Evolutionary conservation across 352 stramenopile species (phyloP).

Genomic region (Phytophthora crassamura): DNA sequence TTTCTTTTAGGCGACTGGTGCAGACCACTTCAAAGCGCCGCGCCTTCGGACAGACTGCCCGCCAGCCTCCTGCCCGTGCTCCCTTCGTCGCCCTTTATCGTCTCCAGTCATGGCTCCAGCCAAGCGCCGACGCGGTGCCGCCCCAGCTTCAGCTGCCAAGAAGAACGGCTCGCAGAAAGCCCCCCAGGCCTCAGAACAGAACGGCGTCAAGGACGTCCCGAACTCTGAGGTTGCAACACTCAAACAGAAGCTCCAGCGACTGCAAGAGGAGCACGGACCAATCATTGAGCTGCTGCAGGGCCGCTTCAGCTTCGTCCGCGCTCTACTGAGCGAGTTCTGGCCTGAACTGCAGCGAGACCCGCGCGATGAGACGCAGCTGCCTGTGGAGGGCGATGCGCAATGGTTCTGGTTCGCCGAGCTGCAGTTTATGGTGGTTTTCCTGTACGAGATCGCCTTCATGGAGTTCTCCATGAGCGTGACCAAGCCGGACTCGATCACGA

Average conservation of each 20-base stretch:
- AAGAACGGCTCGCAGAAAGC: slow-evolving; percentile 22
- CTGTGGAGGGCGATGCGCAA: slow-evolving; percentile 55
- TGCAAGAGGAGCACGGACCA: slow-evolving; percentile 36
- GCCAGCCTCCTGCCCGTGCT: background rate
- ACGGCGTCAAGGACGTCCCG: background rate
- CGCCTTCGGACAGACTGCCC: no score
- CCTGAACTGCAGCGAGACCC: slow-evolving; percentile 62
- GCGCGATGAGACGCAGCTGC: slow-evolving; percentile 37
- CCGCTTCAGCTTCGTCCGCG: slow-evolving; percentile 63
- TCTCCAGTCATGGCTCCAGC: slow-evolving; percentile 39
- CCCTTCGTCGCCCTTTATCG: background rate
- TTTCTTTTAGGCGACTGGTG: no score
- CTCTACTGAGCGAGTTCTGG: slow-evolving; percentile 79
- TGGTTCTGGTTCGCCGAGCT: slow-evolving; percentile 90
- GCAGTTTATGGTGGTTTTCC: slow-evolving; percentile 81
- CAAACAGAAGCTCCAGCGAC: slow-evolving; percentile 6
- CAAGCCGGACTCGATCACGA: slow-evolving; percentile 76
- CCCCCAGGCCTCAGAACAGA: slow-evolving; percentile 9
- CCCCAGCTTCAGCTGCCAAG: slow-evolving; percentile 7
- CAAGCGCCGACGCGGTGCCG: slow-evolving; percentile 42
- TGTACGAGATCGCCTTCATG: slow-evolving; percentile 89
- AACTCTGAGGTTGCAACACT: background rate
- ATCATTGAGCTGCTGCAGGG: slow-evolving; percentile 41
- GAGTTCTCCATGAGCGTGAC: slow-evolving; percentile 87
- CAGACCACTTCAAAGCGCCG: slow-evolving; percentile 3